Percentiles rank a stretch among this genome's conserved stretches.
These are phyloP conservation scores for Colletotrichum liaoningense DNA, from an alignment of 2,329 filamentous ascomycete genomes.

Conservation along the genomic window DNA sequence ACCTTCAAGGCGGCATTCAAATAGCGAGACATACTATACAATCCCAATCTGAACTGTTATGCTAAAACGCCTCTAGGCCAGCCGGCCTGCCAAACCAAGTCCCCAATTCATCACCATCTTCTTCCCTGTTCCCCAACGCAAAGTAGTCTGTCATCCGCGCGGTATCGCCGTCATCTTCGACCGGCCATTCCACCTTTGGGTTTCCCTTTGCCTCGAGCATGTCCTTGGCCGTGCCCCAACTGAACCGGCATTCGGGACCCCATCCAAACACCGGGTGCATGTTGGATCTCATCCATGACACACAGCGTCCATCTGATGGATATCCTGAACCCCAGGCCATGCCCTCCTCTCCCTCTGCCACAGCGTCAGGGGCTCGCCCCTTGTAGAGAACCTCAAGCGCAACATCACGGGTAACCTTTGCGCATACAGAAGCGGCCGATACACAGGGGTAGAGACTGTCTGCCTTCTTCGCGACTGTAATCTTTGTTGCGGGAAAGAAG, in stretches of 20 bases:
- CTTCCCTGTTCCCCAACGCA: constrained; percentile 51
- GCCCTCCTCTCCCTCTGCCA: constrained; percentile 51
- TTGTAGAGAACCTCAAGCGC: constrained; percentile 85
- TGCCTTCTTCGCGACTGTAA: constrained; percentile 90
- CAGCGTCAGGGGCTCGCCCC: constrained; percentile 44
- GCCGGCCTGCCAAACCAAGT: constrained; percentile 86
- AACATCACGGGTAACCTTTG: constrained; percentile 94
- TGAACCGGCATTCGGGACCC: constrained; percentile 93
- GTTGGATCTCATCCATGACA: constrained; percentile 83
- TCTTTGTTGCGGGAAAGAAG: constrained; percentile 81
- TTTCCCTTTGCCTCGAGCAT: constrained; percentile 82
- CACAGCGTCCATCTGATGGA: constrained; percentile 85
- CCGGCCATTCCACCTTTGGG: constrained; percentile 86
- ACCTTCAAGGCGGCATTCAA: no score
- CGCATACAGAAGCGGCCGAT: constrained; percentile 92
- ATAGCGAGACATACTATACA: background rate
- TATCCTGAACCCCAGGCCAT: constrained; percentile 91
- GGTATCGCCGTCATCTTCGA: constrained; percentile 75
- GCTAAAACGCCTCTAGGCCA: constrained; percentile 75
- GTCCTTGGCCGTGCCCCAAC: constrained; percentile 95
- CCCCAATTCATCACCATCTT: constrained; percentile 73
- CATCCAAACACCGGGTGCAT: constrained; percentile 97
- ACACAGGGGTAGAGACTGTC: constrained; percentile 94
- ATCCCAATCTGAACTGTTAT: constrained; percentile 6
- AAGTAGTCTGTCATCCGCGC: constrained; percentile 84